Percentiles rank a stretch among this genome's conserved stretches.
These are phyloP conservation scores for Clitopilus passeckerianus DNA, from an alignment of 768 basidiomycete genomes.

Conservation along the genomic window DNA sequence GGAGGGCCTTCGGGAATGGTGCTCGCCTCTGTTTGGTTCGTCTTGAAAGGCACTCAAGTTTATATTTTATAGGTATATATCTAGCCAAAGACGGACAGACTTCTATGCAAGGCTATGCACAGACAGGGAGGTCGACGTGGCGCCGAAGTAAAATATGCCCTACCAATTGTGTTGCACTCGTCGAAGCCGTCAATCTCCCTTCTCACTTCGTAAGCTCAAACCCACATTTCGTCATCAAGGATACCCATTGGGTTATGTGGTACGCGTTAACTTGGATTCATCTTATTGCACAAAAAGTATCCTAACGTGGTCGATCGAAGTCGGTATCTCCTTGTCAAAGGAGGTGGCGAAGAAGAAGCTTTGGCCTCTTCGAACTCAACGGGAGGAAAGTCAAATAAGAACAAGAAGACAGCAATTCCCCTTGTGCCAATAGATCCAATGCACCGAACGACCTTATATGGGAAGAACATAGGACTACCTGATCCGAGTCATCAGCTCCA, in stretches of 20 bases:
- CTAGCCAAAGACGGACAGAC: constrained; percentile 52
- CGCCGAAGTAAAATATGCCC: constrained; percentile 44
- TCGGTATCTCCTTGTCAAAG: constrained; percentile 59
- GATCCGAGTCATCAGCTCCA: constrained; percentile 53
- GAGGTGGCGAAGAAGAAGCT: constrained; percentile 7
- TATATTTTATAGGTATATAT: constrained; percentile 48
- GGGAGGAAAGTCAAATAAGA: not conserved
- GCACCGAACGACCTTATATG: constrained; percentile 35
- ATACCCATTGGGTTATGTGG: constrained; percentile 73
- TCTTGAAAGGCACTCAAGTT: constrained; percentile 1
- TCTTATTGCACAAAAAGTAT: not conserved
- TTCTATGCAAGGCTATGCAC: constrained; percentile 43
- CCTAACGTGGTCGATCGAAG: constrained; percentile 19
- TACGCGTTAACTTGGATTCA: constrained; percentile 14
- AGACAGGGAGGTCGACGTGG: constrained; percentile 34
- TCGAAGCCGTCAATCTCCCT: constrained; percentile 64
- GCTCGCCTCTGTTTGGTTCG: constrained; percentile 2
- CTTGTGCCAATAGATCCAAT: constrained; percentile 45
- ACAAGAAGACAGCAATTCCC: constrained; percentile 20
- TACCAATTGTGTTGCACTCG: constrained; percentile 48
- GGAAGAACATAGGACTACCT: constrained; percentile 44
- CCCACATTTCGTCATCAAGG: constrained; percentile 53
- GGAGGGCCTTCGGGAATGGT: constrained; percentile 64
- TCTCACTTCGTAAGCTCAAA: constrained; percentile 44
- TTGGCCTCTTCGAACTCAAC: constrained; percentile 4